Evolutionary conservation across 331 rosid genomes (phyloP).

Genomic region (Pyrus hybrid): DNA sequence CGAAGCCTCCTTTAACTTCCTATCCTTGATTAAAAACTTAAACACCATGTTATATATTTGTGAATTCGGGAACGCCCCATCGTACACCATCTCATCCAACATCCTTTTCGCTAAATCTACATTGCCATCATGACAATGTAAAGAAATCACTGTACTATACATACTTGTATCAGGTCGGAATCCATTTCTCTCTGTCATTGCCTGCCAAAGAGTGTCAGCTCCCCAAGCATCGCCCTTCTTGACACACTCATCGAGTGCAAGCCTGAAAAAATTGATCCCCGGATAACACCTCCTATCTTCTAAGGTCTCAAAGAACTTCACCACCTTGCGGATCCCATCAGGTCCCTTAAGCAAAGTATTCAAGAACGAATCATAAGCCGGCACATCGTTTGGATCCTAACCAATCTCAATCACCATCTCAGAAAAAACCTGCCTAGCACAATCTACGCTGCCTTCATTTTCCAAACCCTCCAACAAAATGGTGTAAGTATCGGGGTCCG

Average conservation of each 20-base stretch:
- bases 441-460: conserved; percentile 29
- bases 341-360: conserved; percentile 39
- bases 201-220: conserved; percentile 51
- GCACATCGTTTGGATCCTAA: conserved; percentile 51
- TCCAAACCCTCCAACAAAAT: conserved; percentile 71
- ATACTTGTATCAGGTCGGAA: conserved; percentile 29
- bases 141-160: conserved; percentile 46
- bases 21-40: conserved; percentile 32
- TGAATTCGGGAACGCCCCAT: conserved; percentile 45
- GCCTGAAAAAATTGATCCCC: conserved; percentile 47
- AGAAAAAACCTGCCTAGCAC: conserved; percentile 39
- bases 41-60: conserved; percentile 47
- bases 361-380: conserved; percentile 51
- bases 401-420: conserved; percentile 62
- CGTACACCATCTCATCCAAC: conserved; percentile 48
- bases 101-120: conserved; percentile 23
- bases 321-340: conserved; percentile 35
- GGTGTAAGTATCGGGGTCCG: conserved; percentile 40
- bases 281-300: conserved; percentile 47
- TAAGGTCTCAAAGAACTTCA: conserved; percentile 35
- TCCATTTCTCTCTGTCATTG: conserved; percentile 20
- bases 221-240: conserved; percentile 22
- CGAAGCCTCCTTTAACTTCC: conserved; percentile 36
- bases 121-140: conserved; percentile 31
- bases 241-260: conserved; percentile 52